Evolutionary conservation across 2,329 filamentous ascomycete species (phyloP).

Genomic region (Scopulariopsis brevicaulis): DNA sequence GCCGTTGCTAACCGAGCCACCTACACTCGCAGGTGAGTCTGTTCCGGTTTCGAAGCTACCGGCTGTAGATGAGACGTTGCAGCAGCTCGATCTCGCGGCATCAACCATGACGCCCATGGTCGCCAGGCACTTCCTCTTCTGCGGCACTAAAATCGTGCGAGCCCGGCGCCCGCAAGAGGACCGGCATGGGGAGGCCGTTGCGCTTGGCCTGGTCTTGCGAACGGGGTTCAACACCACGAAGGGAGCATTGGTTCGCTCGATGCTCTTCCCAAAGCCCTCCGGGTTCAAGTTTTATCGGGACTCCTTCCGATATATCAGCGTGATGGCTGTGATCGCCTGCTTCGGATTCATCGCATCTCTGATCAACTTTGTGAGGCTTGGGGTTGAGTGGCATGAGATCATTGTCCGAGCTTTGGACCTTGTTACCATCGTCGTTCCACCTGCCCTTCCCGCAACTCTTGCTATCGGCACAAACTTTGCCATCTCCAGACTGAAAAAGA

Average conservation of each 20-base stretch:
- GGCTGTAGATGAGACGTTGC: slow-evolving; percentile 69
- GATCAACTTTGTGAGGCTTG: slow-evolving; percentile 81
- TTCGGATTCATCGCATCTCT: slow-evolving; percentile 86
- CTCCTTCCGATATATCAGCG: slow-evolving; percentile 93
- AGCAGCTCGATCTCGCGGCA: slow-evolving; percentile 63
- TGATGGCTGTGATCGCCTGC: slow-evolving; percentile 80
- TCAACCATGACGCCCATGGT: slow-evolving; percentile 74
- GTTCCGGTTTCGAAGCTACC: slow-evolving; percentile 92
- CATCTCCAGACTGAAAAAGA: slow-evolving; percentile 70
- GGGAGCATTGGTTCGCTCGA: slow-evolving; percentile 86
- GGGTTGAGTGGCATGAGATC: slow-evolving; percentile 79
- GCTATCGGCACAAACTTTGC: slow-evolving; percentile 97
- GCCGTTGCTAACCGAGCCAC: background rate
- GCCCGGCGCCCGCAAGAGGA: slow-evolving; percentile 80
- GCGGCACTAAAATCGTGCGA: slow-evolving; percentile 89
- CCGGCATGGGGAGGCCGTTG: slow-evolving; percentile 77
- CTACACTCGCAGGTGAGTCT: slow-evolving; percentile 56
- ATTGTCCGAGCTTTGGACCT: slow-evolving; percentile 85
- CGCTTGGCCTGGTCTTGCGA: slow-evolving; percentile 80
- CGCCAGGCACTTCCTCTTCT: slow-evolving; percentile 84
- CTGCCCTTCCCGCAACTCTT: slow-evolving; percentile 84
- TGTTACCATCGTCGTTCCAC: slow-evolving; percentile 95
- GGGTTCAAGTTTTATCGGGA: slow-evolving; percentile 98
- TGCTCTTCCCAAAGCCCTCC: slow-evolving; percentile 96
- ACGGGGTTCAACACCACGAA: slow-evolving; percentile 98